Base-by-base conservation (phyloP, 768 basidiomycete species). In the Lentinula boryana region DNA sequence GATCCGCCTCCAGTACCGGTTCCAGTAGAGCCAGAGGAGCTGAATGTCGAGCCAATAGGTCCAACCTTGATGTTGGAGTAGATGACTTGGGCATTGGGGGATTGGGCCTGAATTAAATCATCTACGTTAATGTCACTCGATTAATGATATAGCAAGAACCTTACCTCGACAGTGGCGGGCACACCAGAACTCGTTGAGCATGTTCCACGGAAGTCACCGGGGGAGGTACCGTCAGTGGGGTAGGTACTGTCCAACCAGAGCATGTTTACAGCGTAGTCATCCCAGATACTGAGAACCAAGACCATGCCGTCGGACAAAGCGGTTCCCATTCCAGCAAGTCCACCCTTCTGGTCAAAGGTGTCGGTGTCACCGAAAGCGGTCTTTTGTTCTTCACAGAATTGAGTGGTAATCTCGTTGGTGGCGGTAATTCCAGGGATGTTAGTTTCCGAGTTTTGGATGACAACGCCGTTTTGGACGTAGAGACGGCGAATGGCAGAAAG, bases 211-310 rank as follows among this genome's bases (percentile, higher is more conserved):
- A 75, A 70, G 60, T 80, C 72, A 71, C 82, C 82, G 32, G 74
- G 75, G 41, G 78, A 65, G 69, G 68, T 69, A 10, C 63, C 64
- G 59, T 65, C 66, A 46, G 65, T 65, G 56, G 78, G 83, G 75
- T 79, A 82, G 75, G 71, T 72, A 65, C 72, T 71, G 74, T 84
- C 81, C 68, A 84, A 79, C 77, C 83, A 84, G 64, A 81, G 75
- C 83, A 84, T 84, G 71, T 77, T 72, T 58, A 71, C 81, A 40
- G 72, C 73, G 67, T 84, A 75, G 72, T 84, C 82, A 67, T 83
- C 82, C 62, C 57, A 58, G 36, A 63, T 2, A 40, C 60, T 57
- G n/a, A 80, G 63, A 56, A 75, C 75, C 54, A 80, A 68, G 36
- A 78, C 78, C 73, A 80, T 76, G 12, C 80, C 81, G 49, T 68